These are phyloP conservation scores for Botryosphaeria agaves DNA, from an alignment of 2,329 filamentous ascomycete genomes.

Conservation along the genomic window DNA sequence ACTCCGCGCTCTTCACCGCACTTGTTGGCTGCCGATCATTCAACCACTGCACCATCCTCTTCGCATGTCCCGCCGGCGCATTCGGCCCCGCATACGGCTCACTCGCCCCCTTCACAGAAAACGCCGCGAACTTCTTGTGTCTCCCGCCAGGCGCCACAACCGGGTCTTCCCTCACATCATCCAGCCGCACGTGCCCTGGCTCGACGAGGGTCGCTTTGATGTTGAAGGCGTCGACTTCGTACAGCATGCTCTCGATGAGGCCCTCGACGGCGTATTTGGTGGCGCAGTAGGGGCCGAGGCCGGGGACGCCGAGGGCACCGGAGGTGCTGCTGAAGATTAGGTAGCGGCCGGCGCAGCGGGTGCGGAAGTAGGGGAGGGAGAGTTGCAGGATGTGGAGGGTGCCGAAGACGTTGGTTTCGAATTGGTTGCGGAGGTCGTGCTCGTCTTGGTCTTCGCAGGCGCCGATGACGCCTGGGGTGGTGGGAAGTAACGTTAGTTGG, in stretches of 20 bases:
- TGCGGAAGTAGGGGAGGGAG: constrained; percentile 73
- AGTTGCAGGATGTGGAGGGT: constrained; percentile 85
- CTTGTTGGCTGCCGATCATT: constrained; percentile 84
- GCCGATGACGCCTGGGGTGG: constrained; percentile 48
- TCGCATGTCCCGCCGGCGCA: constrained; percentile 73
- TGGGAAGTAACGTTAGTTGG: neutral
- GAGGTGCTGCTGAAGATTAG: constrained; percentile 89
- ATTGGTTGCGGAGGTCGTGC: constrained; percentile 85
- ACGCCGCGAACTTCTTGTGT: constrained; percentile 76
- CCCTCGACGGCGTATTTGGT: constrained; percentile 96
- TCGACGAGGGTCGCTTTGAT: constrained; percentile 90
- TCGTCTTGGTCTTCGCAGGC: constrained; percentile 95
- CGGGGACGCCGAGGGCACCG: constrained; percentile 83
- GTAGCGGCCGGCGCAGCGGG: constrained; percentile 58
- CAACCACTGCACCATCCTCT: constrained; percentile 86
- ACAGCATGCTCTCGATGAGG: constrained; percentile 88
- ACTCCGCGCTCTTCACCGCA: constrained; percentile 78
- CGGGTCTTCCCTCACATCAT: constrained; percentile 53
- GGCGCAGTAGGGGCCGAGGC: constrained; percentile 84
- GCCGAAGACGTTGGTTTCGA: constrained; percentile 95
- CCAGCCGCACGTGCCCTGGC: constrained; percentile 71
- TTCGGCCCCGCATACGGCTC: constrained; percentile 63
- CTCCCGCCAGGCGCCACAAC: constrained; percentile 6
- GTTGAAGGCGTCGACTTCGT: constrained; percentile 82
- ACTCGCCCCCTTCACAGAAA: constrained; percentile 72